These are phyloP conservation scores for Pleurostoma richardsiae DNA, from an alignment of 2,329 filamentous ascomycete species.

Conservation along the genomic window DNA sequence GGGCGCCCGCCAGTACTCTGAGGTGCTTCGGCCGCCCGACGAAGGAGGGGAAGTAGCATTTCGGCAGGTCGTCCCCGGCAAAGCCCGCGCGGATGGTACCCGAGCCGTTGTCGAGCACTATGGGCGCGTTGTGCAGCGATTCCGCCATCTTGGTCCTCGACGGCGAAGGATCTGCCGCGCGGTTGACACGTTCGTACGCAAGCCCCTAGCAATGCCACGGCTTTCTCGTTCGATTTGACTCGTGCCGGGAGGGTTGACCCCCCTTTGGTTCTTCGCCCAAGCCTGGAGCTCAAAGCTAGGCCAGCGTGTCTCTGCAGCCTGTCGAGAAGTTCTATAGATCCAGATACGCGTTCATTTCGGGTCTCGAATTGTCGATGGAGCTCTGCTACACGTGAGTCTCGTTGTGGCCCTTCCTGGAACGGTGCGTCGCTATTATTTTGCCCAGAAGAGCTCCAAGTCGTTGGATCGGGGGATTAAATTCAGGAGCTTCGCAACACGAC, in stretches of 20 bases:
- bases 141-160: conserved; percentile 41
- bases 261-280: neutral
- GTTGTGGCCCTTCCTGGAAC: no score
- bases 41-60: conserved; percentile 96
- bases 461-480: no score
- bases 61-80: conserved; percentile 90
- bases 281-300: no score
- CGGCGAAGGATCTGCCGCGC: no score
- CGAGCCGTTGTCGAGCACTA: conserved; percentile 98
- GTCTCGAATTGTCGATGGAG: no score
- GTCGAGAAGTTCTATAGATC: no score
- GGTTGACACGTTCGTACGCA: neutral
- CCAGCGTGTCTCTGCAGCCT: no score
- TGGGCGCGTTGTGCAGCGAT: conserved; percentile 88
- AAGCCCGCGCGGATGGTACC: conserved; percentile 97
- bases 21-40: conserved; percentile 94
- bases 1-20: conserved; percentile 88
- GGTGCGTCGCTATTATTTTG: no score
- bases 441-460: no score
- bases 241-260: neutral
- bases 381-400: no score
- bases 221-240: neutral
- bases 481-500: no score
- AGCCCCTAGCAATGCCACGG: neutral
- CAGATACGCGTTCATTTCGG: no score